phyloP scores from a whole-genome alignment of 257 asterid genomes.

The Przewalskia tangutica region DNA sequence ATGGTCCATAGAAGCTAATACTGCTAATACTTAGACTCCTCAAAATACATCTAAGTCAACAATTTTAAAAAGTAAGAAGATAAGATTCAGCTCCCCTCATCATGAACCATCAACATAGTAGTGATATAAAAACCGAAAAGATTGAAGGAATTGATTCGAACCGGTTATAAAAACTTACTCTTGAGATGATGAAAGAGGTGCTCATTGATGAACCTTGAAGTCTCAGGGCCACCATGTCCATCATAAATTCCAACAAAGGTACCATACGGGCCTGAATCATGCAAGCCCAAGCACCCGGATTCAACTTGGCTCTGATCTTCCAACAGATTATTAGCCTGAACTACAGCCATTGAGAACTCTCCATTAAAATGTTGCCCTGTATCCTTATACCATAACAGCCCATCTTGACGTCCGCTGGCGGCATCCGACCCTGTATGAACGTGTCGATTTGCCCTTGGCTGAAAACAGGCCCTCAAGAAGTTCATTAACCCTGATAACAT shows the following conservation, averaged over 20 bases:
- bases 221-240: slow-evolving; percentile 72
- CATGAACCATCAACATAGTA: background rate
- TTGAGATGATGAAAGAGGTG: slow-evolving; percentile 54
- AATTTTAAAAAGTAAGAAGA: background rate
- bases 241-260: slow-evolving; percentile 61
- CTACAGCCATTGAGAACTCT: slow-evolving; percentile 72
- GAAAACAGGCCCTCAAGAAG: slow-evolving; percentile 52
- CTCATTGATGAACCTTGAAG: slow-evolving; percentile 49
- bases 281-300: slow-evolving; percentile 45
- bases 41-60: background rate
- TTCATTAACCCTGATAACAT: slow-evolving; percentile 55
- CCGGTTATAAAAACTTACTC: slow-evolving; percentile 28
- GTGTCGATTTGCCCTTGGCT: slow-evolving; percentile 35
- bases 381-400: slow-evolving; percentile 64
- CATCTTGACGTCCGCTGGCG: slow-evolving; percentile 47
- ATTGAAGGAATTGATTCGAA: background rate
- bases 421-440: slow-evolving; percentile 41
- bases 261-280: slow-evolving; percentile 54
- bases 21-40: background rate
- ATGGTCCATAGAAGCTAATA: background rate
- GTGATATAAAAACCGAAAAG: background rate
- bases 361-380: slow-evolving; percentile 54
- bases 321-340: slow-evolving; percentile 58
- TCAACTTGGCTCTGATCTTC: slow-evolving; percentile 72
- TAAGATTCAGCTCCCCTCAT: background rate